Evolutionary conservation across 768 basidiomycete species (phyloP).

Genomic region (Phallus indusiatus): DNA sequence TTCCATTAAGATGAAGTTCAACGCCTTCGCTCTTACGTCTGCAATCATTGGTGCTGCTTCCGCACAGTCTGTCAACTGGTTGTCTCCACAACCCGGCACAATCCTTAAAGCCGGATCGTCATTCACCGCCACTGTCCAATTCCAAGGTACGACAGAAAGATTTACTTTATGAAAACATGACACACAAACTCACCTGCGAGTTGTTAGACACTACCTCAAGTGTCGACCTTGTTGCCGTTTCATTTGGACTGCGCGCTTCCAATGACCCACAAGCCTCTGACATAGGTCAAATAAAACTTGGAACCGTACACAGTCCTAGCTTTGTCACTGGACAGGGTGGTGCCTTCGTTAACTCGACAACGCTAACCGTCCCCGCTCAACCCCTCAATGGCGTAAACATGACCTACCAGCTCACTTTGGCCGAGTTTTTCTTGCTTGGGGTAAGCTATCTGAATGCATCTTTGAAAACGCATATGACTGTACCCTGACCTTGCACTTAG

Average conservation of each 20-base stretch:
- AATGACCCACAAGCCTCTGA: neutral
- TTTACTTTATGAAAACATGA: neutral
- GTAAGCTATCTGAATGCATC: neutral
- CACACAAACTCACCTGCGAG: neutral
- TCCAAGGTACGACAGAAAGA: neutral
- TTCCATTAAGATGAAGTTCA: neutral
- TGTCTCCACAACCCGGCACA: neutral
- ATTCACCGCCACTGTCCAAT: slow-evolving; percentile 1
- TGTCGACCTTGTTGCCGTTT: slow-evolving; percentile 1
- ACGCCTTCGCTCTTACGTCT: neutral
- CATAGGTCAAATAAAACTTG: slow-evolving; percentile 2
- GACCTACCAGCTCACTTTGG: neutral
- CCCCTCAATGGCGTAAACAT: neutral
- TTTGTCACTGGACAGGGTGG: neutral
- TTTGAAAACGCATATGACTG: neutral
- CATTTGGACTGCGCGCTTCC: neutral
- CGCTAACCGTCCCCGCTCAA: neutral
- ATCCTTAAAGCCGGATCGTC: neutral
- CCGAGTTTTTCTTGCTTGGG: slow-evolving; percentile 6
- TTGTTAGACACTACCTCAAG: slow-evolving; percentile 2
- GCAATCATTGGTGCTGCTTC: neutral
- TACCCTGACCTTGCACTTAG: neutral
- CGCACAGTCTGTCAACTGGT: neutral
- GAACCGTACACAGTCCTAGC: neutral
- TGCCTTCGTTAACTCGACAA: neutral